Evolutionary conservation across 441 rosid genomes (phyloP), one percentile per base, ranked within the genome.

Genomic region (Erodium trifolium): DNA sequence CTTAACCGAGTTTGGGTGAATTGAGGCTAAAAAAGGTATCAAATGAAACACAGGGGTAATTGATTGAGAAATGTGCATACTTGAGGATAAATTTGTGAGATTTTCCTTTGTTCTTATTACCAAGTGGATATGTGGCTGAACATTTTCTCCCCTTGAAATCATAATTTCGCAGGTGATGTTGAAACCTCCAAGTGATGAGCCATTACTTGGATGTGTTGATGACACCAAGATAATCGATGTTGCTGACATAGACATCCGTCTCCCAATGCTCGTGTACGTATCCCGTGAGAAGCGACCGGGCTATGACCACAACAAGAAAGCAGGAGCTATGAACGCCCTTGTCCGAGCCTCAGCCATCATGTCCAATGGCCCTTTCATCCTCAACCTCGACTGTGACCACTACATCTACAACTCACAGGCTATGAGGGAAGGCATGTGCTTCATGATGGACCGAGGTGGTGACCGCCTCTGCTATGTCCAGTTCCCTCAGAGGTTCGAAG

Each of bases 391-490:
- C 55, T 88, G 92, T 68, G 98, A 87, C 78, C 97, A 90, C 80
- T 90, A 93, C 79, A 81, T 92, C 65, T 82, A 86, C 75, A 93
- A 90, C 74, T 87, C 96, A 1, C 65, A 81, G 78, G 98, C 98
- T 0, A 5, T 90, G 19, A 88, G 96, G 69, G 97, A 93, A 81
- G 97, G 96, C 62, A 90, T 90, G 98, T 93, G 97, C 76, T 93
- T 93, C 73, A 93, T 93, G 97, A 87, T 93, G 71, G 98, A 87
- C 69, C 78, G 89, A 17, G 97, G 92, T 5, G 96, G 97, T 16
- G 93, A 90, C 13, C 78, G 87, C 70, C 85, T 93, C 67, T 85
- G 89, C 51, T 23, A 23, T 2, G 27, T 23, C 27, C 27, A 23
- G 27, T 23, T 23, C 27, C 27, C 27, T 23, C 27, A 90, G 70